Evolutionary conservation across 2,329 filamentous ascomycete genomes (phyloP), one percentile per base, ranked within the genome.

Genomic region (Venturia nashicola): DNA sequence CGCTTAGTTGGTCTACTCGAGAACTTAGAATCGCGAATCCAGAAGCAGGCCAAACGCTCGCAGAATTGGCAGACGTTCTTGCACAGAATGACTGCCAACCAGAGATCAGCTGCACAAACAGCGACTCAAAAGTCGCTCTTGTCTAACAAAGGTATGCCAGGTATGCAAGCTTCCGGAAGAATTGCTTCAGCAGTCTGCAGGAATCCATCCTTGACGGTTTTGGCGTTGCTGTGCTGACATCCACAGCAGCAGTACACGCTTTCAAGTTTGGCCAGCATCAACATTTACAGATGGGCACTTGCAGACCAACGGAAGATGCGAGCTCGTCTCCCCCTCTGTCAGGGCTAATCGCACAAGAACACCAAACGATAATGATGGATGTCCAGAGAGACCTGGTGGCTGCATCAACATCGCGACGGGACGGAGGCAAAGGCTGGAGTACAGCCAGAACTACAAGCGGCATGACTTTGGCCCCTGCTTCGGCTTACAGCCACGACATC

Each of bases 31-130:
- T 74, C 75, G 23, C 82, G 90, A 16, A 83, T 94, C 0, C 77
- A 79, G 54, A 77, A 82, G 7, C 91, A 96, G 69, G 82, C 82
- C 63, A 80, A 82, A 55, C 83, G 91, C 46, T 73, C 96, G 36
- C 80, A 83, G 62, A 86, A 82, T 72, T 96, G 91, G 91, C 82
- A 87, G 68, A 79, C 78, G n/a, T 90, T 91, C 12, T 36, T 57
- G 32, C 27, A 57, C 51, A 57, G 51, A n/a, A 57, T 57, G 51
- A 57, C 27, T 36, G 51, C 51, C 27, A 57, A 16, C 8, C 51
- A 57, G 32, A 57, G 32, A 11, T 14, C 51, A 16, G 27, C 32
- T n/a, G 18, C 32, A 11, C 51, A 57, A 57, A 36, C 16, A 8
- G 18, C 51, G 32, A 57, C 36, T 5, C 51, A 9, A n/a, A 51